Percentiles rank a stretch among this genome's conserved stretches.
phyloP scores from a whole-genome alignment of 2,329 filamentous ascomycete genomes.

The Chrysosporium queenslandicum region DNA sequence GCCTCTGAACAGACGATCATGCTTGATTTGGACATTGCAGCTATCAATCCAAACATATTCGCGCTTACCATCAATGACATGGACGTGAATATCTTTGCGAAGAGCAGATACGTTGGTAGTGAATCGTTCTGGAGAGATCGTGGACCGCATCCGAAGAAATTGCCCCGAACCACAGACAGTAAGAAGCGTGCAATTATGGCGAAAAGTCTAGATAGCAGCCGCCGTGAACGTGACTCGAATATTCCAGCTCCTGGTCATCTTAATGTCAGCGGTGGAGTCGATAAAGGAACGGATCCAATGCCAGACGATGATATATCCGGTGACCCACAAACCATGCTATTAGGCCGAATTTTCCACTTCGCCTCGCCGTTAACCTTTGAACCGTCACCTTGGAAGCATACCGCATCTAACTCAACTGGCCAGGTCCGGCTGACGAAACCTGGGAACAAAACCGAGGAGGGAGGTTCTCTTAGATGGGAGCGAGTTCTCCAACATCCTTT shows the following conservation, averaged over 20 bases:
- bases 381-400: constrained; percentile 72
- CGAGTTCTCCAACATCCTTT: constrained; percentile 84
- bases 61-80: constrained; percentile 75
- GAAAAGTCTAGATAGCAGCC: constrained; percentile 10
- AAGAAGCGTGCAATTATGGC: constrained; percentile 27
- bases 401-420: constrained; percentile 62
- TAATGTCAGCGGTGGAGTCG: constrained; percentile 31
- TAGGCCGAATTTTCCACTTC: constrained; percentile 80
- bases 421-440: constrained; percentile 73
- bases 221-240: background rate
- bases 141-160: constrained; percentile 21
- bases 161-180: constrained; percentile 22
- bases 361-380: constrained; percentile 85
- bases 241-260: background rate
- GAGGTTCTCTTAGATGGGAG: constrained; percentile 80
- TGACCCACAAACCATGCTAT: constrained; percentile 69
- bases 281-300: constrained; percentile 53
- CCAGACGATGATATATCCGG: constrained; percentile 43
- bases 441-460: constrained; percentile 74
- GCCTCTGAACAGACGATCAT: constrained; percentile 93
- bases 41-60: constrained; percentile 87
- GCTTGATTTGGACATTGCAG: constrained; percentile 78
- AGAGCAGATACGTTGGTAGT: constrained; percentile 74
- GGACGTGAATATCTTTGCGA: constrained; percentile 88
- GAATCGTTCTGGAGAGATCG: constrained; percentile 37